phyloP scores from a whole-genome alignment of 768 basidiomycete genomes.

The Russula lepida region DNA sequence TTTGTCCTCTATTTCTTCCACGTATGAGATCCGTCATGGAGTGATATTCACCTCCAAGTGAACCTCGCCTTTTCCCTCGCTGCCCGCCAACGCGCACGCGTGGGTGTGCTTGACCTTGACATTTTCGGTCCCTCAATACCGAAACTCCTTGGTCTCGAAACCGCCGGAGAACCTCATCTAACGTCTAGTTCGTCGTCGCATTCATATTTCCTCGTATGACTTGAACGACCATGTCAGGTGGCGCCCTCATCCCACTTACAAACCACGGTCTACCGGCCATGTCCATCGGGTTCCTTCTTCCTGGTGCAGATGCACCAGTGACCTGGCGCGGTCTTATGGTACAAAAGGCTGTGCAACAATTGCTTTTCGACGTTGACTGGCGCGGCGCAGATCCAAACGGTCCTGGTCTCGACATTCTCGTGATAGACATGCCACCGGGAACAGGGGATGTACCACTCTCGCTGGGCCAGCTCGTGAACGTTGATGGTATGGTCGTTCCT shows the following conservation, averaged over 20 bases:
- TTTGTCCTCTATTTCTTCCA: constrained; percentile 28
- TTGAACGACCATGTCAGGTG: constrained; percentile 32
- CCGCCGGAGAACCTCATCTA: constrained; percentile 67
- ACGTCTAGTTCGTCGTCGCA: constrained; percentile 47
- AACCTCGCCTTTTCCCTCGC: constrained; percentile 83
- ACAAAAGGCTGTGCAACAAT: constrained; percentile 93
- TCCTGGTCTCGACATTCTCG: constrained; percentile 68
- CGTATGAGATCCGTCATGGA: background rate
- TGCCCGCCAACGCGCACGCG: constrained; percentile 36
- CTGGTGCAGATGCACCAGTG: constrained; percentile 65
- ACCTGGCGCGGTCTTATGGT: constrained; percentile 99
- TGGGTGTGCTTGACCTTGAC: constrained; percentile 90
- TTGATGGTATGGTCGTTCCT: constrained; percentile 52
- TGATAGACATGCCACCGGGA: constrained; percentile 95
- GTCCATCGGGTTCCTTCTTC: constrained; percentile 95
- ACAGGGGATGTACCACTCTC: constrained; percentile 95
- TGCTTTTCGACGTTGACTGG: constrained; percentile 97
- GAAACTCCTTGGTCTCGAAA: constrained; percentile 83
- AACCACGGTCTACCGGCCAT: constrained; percentile 91
- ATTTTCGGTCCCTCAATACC: constrained; percentile 94
- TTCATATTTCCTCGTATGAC: background rate
- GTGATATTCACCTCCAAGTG: constrained; percentile 35
- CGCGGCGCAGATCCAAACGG: constrained; percentile 30
- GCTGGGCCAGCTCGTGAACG: constrained; percentile 75
- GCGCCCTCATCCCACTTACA: constrained; percentile 72